Evolutionary conservation across 2,329 filamentous ascomycete species (phyloP), one percentile per base, ranked within the genome.

Genomic region (Neofusicoccum parvum): DNA sequence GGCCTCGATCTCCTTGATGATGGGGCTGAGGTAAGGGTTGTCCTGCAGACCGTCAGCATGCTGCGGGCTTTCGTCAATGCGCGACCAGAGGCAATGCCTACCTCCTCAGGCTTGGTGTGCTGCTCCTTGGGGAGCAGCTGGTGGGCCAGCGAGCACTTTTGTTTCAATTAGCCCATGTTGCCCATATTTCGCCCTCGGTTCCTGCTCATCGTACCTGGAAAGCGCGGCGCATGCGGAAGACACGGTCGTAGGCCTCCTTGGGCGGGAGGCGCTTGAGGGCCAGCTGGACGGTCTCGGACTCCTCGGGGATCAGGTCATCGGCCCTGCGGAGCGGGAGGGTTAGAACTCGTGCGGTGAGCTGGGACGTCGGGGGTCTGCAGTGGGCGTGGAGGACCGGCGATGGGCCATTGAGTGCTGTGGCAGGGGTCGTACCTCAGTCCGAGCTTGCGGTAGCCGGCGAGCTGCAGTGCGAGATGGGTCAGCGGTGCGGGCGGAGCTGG

Each of bases 181-280:
- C 14, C 34, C 23, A 17, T 56, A n/a, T n/a, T 10, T 14, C 27
- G 17, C 17, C 5, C 14, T 15, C 20, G 12, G 2, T 5, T 6
- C 11, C 5, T 53, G 43, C 51, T 53, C 37, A 50, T 65, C 17
- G 70, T 82, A 91, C 89, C 86, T 99, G 95, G 82, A 96, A 89
- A 75, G 95, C 94, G 82, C 95, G 90, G 83, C 95, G 92, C 81
- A 99, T 88, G 77, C 95, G 94, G 90, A 93, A 99, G 79, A 98
- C 88, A 80, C 95, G 94, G 85, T 99, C 95, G 84, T 98, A 98
- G 75, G 90, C 87, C 79, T 95, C 92, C 85, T 96, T 92, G 75
- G 92, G 87, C 66, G 91, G 88, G 69, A 99, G 91, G 79, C 95
- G 92, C 87, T 92, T 91, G 76, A 99, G 87, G 69, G 95, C 95